Evolutionary conservation across 2,329 filamentous ascomycete species (phyloP).

Genomic region (Trichocomaceae sp.): DNA sequence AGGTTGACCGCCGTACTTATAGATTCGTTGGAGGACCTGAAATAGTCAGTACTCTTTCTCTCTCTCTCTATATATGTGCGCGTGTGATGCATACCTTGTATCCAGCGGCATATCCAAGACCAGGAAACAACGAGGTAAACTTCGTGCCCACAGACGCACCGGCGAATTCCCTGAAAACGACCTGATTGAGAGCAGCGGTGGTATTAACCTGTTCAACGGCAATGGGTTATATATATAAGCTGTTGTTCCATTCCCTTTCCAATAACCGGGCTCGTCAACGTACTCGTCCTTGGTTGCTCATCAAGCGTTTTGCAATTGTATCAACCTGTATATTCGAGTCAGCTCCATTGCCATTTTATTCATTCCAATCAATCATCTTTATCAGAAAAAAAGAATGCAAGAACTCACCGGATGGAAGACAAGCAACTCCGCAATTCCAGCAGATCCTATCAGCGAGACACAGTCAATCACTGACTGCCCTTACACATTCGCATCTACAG

Average conservation of each 20-base stretch:
- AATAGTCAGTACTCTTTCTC: neutral
- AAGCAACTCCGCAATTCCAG: slow-evolving; percentile 86
- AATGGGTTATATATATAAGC: neutral
- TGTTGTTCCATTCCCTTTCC: slow-evolving; percentile 4
- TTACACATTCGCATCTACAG: slow-evolving; percentile 14
- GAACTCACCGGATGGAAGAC: slow-evolving; percentile 76
- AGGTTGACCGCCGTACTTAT: slow-evolving; percentile 98
- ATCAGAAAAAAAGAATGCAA: neutral
- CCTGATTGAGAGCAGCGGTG: slow-evolving; percentile 66
- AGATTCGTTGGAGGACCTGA: slow-evolving; percentile 82
- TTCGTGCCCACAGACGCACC: slow-evolving; percentile 63
- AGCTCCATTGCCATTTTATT: neutral
- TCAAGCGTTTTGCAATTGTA: slow-evolving; percentile 96
- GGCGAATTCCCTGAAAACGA: slow-evolving; percentile 91
- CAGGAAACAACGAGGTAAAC: slow-evolving; percentile 93
- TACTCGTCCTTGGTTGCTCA: slow-evolving; percentile 89
- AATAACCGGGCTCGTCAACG: slow-evolving; percentile 18
- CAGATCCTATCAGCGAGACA: slow-evolving; percentile 57
- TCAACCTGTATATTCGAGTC: slow-evolving; percentile 60
- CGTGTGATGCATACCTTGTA: slow-evolving; percentile 73
- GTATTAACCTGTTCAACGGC: slow-evolving; percentile 46
- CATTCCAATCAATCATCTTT: neutral
- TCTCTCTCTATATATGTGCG: too few species aligned
- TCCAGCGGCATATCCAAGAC: slow-evolving; percentile 91
- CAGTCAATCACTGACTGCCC: neutral